Evolutionary conservation across 257 asterid species (phyloP).

Genomic region (Solanum pinnatisectum): DNA sequence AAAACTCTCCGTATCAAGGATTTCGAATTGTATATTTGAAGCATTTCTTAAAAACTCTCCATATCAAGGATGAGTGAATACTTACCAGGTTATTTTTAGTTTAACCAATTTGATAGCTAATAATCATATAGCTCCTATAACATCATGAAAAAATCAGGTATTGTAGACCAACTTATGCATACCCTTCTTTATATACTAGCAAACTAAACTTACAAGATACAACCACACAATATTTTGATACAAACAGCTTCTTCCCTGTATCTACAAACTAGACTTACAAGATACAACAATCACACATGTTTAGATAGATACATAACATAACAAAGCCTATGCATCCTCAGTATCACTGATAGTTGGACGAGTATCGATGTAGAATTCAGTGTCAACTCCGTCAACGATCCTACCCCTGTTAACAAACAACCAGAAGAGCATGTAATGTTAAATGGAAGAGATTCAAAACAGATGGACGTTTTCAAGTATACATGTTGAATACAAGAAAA

Average conservation of each 20-base stretch:
- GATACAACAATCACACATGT: background rate
- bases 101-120: background rate
- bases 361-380: slow-evolving; percentile 49
- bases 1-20: too few species aligned
- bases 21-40: background rate
- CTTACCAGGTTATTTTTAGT: background rate
- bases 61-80: too few species aligned
- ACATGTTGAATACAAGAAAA: background rate
- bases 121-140: background rate
- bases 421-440: background rate
- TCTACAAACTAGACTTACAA: background rate
- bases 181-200: background rate
- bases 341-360: slow-evolving; percentile 38
- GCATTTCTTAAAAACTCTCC: background rate
- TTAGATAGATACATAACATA: background rate
- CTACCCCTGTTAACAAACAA: slow-evolving; percentile 37
- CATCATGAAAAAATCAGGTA: background rate
- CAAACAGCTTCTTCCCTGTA: background rate
- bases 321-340: slow-evolving; percentile 26
- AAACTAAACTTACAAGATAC: background rate
- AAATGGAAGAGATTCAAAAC: background rate
- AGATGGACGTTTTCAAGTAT: background rate
- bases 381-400: slow-evolving; percentile 47
- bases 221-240: background rate
- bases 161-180: background rate